Percentiles rank a stretch among this genome's conserved stretches.
Conservation (phyloP, 139 green algal species). For the Volvox africanus region DNA sequence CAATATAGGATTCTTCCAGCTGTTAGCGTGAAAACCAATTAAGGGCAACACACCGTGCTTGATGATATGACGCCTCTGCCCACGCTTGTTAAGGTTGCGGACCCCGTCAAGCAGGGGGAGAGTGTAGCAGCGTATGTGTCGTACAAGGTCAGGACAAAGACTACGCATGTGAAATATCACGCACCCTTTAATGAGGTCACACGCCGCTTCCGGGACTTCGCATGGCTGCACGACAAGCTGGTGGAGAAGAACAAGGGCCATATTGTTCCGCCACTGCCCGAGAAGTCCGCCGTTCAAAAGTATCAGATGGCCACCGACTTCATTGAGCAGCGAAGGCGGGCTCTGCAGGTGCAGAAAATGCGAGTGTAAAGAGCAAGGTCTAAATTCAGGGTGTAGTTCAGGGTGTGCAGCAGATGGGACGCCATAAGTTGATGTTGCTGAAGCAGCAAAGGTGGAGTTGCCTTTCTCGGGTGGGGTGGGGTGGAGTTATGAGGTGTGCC, state of each 20-base stretch:
- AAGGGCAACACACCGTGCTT: too few relatives aligned
- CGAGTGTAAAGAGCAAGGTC: too few relatives aligned
- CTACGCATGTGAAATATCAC: conserved; percentile 42
- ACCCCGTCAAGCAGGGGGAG: conserved; percentile 96
- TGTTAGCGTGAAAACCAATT: too few relatives aligned
- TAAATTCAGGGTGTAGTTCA: too few relatives aligned
- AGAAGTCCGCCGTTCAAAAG: conserved; percentile 94
- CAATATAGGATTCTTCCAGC: too few relatives aligned
- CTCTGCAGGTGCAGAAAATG: conserved; percentile 71
- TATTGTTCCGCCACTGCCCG: conserved; percentile 93
- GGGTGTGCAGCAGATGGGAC: too few relatives aligned
- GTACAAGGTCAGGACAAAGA: conserved; percentile 68
- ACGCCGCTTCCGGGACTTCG: conserved; percentile 94
- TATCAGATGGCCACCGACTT: conserved; percentile 93
- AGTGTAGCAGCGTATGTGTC: conserved; percentile 77
- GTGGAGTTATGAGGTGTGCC: too few relatives aligned
- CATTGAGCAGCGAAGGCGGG: conserved; percentile 86
- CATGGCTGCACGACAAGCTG: conserved; percentile 87
- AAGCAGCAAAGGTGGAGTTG: too few relatives aligned
- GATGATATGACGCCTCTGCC: too few relatives aligned
- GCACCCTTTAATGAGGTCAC: conserved; percentile 77
- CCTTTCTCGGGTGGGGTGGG: too few relatives aligned
- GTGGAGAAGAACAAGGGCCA: conserved; percentile 81
- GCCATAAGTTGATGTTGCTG: too few relatives aligned
- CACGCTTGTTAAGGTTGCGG: conserved; percentile 62